A percentile compares a stretch with the other conserved stretches of the same genome.
Evolutionary conservation across 2,329 filamentous ascomycete genomes (phyloP).

Genomic region (Trichocomaceae sp.): DNA sequence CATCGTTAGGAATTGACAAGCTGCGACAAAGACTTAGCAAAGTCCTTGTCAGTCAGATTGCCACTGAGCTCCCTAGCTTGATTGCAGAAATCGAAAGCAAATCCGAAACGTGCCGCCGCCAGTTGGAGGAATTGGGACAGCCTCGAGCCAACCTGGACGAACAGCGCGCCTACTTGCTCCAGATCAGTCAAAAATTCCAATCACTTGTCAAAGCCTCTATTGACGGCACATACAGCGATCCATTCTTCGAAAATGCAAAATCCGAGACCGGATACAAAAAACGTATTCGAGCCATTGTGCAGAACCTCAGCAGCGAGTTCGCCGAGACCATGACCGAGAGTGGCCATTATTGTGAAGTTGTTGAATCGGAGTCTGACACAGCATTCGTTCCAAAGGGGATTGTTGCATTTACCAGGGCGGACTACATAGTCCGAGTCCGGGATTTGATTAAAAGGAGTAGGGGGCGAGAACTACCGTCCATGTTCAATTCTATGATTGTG

Average conservation of each 20-base stretch:
- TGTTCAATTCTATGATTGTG: constrained; percentile 55
- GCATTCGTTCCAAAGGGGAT: neutral
- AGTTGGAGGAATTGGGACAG: constrained; percentile 21
- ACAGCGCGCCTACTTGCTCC: constrained; percentile 24
- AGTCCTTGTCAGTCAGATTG: constrained; percentile 29
- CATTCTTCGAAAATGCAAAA: constrained; percentile 25
- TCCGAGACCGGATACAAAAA: constrained; percentile 18
- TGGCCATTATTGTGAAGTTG: constrained; percentile 16
- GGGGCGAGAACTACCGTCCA: constrained; percentile 54
- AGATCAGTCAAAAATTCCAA: constrained; percentile 36
- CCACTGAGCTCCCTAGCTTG: constrained; percentile 29
- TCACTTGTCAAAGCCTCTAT: constrained; percentile 27
- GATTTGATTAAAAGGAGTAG: constrained; percentile 39
- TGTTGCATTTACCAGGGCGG: neutral
- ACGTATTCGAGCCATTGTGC: constrained; percentile 20
- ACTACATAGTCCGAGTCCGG: constrained; percentile 21
- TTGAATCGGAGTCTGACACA: neutral
- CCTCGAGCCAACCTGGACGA: constrained; percentile 21
- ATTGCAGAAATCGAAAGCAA: constrained; percentile 30
- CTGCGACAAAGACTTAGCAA: constrained; percentile 29
- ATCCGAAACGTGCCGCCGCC: constrained; percentile 27
- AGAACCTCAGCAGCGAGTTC: constrained; percentile 18
- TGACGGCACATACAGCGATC: constrained; percentile 28
- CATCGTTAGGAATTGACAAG: constrained; percentile 24
- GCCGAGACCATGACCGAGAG: constrained; percentile 12